Base-by-base conservation (phyloP, 2,329 filamentous ascomycete species). In the Rhynchosporium graminicola region DNA sequence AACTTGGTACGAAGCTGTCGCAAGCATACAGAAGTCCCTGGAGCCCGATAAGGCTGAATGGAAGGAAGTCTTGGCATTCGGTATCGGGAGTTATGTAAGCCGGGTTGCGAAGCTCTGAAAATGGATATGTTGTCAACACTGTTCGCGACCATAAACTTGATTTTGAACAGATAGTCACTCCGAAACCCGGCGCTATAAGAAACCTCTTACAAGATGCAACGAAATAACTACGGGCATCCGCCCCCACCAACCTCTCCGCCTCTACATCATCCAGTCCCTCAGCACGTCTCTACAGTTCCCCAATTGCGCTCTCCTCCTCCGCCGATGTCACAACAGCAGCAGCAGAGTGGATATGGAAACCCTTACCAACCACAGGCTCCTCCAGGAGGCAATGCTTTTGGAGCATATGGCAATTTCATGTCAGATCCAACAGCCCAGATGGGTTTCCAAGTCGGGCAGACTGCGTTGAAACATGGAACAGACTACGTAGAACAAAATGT, bases 401-500 rank as follows among this genome's bases (percentile, higher is more conserved):
- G 86, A 65, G 86, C 87, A 62, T 97, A 97, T 71, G 91, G 91
- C 3, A 90, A 92, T 75, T 97, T 99, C 78, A 96, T 99, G 80
- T 96, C 90, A 75, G 95, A 99, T 74, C 92, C 93, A 28, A 92
- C 95, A 8, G 91, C 95, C 29, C 94, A 98, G 78, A 90, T 99
- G 79, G 94, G 93, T 40, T 90, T 95, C 71, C 93, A 97, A 77
- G 89, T 99, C 73, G 94, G 94, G 51, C 92, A 96, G 81, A 92
- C 87, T 58, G 95, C 94, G 28, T 88, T 98, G 74, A 90, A 88
- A 74, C 92, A 95, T 63, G 94, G 93, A 9, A 92, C 96, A 76
- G 91, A 97, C 75, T 96, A 96, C 71, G 82, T 98, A 76, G 95
- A 98, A 78, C 91, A 96, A 76, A 98, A 97, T 72, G 94, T 97